Evolutionary conservation across 1,284 basidiomycete species (phyloP).

Genomic region (Fomitopsis pinicola): DNA sequence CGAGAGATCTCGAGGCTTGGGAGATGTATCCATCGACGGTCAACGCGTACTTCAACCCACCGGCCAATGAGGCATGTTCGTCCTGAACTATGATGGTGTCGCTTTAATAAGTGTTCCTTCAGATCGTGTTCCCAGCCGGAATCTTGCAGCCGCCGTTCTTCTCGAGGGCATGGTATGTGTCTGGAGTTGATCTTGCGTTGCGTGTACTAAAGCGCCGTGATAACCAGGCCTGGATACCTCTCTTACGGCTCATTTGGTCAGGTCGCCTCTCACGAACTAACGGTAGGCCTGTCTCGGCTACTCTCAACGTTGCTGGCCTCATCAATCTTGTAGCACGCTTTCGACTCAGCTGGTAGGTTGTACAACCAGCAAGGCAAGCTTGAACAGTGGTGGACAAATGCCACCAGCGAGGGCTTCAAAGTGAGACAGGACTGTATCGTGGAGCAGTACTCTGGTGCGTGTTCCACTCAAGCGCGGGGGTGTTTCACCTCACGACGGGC

Average conservation of each 20-base stretch:
- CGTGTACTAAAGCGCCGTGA: not conserved
- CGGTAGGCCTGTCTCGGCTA: conserved; percentile 38
- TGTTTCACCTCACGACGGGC: not conserved
- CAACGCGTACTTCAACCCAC: conserved; percentile 80
- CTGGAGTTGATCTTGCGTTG: not conserved
- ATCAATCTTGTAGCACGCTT: conserved; percentile 65
- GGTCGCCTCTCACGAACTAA: conserved; percentile 87
- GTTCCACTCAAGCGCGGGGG: not conserved
- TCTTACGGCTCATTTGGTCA: conserved; percentile 90
- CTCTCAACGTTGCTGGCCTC: not conserved
- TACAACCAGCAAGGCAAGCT: conserved; percentile 82
- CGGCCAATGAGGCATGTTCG: conserved; percentile 63
- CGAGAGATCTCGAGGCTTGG: conserved; percentile 77
- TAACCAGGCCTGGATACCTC: conserved; percentile 75
- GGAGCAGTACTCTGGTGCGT: conserved; percentile 76
- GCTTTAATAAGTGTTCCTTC: conserved; percentile 9
- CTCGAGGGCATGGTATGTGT: conserved; percentile 66
- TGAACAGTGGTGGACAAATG: conserved; percentile 84
- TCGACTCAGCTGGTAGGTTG: conserved; percentile 86
- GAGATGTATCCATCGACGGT: conserved; percentile 84
- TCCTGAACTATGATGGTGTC: not conserved
- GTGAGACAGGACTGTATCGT: conserved; percentile 85
- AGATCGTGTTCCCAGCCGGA: conserved; percentile 97
- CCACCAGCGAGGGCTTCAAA: conserved; percentile 82
- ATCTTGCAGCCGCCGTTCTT: conserved; percentile 95